Base-by-base conservation (phyloP, 768 basidiomycete genomes). In the Phaffia australis region DNA sequence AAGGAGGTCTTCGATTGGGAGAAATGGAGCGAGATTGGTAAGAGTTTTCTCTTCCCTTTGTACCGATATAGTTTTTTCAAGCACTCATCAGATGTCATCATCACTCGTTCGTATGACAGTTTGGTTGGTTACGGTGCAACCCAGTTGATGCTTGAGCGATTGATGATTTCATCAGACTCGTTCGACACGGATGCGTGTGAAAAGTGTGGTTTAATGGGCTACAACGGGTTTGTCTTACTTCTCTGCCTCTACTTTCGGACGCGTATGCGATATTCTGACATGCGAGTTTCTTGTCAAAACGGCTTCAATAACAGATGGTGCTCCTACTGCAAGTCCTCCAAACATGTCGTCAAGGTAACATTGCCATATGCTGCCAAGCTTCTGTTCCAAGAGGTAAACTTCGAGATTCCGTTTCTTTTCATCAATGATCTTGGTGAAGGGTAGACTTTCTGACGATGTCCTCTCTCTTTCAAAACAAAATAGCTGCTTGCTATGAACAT, bases 151-250 rank as follows among this genome's bases (percentile, higher is more conserved):
- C 84, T 99, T 2, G 95, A 99, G 77, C 87, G 95, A 29, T 82
- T 99, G 19, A 99, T 99, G 95, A 93, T 98, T 69, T 98, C 94
- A 7, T 95, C 92, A 27, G 95, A 99, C 78, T 89, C 89, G 73
- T 99, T 98, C 74, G 89, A 95, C 76, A 89, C 95, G 61, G 89
- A 94, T 72, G 93, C 93, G 16, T 99, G 95, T 75, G 83, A 91
- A 72, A 83, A 86, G 65, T 99, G 95, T 75, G 95, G 95, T 9
- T 78, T 97, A 71, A 86, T 98, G 83, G 95, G 93, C 16, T 79
- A 79, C 73, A 77, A 77, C 65, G 73, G 73, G 58, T 66, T 14
- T 27, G 65, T 66, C 30, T 21, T 58, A 15, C n/a, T 15, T 29
- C 29, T 54, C 29, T 15, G 5, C 9, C 16, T 42, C 35, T 42